A percentile compares a stretch with the other conserved stretches of the same genome.
These are phyloP conservation scores for Piper betle DNA, from an alignment of 164 flowering plant species.

Conservation along the genomic window DNA sequence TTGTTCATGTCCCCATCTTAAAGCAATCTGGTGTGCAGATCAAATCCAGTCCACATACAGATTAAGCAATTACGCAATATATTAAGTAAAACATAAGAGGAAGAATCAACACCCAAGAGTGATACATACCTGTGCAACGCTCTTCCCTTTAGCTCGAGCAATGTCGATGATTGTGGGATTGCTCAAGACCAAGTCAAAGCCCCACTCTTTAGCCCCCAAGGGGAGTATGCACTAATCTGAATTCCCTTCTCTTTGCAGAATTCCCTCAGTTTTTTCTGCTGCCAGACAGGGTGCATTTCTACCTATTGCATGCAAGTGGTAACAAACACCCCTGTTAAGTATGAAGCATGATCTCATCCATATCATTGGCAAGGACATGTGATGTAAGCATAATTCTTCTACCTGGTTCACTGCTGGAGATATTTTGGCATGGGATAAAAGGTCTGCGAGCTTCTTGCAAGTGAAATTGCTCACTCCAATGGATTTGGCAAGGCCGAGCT, in stretches of 20 bases:
- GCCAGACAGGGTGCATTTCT: conserved; percentile 27
- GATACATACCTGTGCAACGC: conserved; percentile 10
- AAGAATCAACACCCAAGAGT: background rate
- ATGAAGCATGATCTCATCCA: background rate
- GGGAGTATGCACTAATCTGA: conserved; percentile 21
- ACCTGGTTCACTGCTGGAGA: conserved; percentile 28
- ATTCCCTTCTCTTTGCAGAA: conserved; percentile 18
- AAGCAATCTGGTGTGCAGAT: conserved; percentile 11
- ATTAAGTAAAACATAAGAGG: too few relatives aligned
- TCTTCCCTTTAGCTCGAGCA: conserved; percentile 4
- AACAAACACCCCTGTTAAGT: background rate
- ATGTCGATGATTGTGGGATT: conserved; percentile 5
- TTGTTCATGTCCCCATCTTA: conserved; percentile 24
- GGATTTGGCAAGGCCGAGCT: conserved; percentile 15
- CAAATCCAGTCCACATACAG: background rate
- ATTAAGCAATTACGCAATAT: too few relatives aligned
- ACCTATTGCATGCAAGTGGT: conserved; percentile 9
- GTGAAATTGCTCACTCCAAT: conserved; percentile 30
- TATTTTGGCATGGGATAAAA: conserved; percentile 14
- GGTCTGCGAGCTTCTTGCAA: conserved; percentile 11
- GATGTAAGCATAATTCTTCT: background rate
- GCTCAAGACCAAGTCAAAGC: conserved; percentile 6
- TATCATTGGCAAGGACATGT: background rate
- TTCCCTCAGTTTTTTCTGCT: conserved; percentile 17
- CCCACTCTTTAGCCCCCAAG: conserved; percentile 25